These are phyloP conservation scores for Pelagophyceae sp. DNA, from an alignment of 352 stramenopile species.

Conservation along the genomic window DNA sequence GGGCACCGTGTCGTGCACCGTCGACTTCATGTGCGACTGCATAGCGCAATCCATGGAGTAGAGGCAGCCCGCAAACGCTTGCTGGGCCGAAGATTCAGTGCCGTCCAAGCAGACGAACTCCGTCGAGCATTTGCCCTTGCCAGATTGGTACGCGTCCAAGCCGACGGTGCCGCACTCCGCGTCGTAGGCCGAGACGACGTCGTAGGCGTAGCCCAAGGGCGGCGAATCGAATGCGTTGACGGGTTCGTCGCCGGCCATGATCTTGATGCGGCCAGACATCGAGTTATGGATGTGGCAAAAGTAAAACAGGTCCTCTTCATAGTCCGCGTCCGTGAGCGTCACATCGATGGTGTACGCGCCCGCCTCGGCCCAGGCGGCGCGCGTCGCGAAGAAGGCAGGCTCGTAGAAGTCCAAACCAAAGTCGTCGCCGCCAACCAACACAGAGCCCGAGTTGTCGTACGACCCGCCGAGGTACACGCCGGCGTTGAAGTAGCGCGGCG, in stretches of 20 bases:
- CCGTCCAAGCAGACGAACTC: slow-evolving; percentile 25
- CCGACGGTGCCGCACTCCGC: slow-evolving; percentile 30
- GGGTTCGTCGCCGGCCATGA: slow-evolving; percentile 35
- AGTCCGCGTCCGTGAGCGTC: slow-evolving; percentile 39
- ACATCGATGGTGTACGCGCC: slow-evolving; percentile 43
- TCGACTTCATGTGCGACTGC: slow-evolving; percentile 51
- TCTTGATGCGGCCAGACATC: slow-evolving; percentile 48
- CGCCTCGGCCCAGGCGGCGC: slow-evolving; percentile 42
- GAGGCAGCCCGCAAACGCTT: slow-evolving; percentile 55
- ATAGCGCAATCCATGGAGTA: slow-evolving; percentile 62
- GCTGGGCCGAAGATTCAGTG: slow-evolving; percentile 23
- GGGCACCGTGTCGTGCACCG: slow-evolving; percentile 25
- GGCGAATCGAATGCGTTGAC: slow-evolving; percentile 31
- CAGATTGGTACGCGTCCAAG: slow-evolving; percentile 12
- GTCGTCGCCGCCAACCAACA: slow-evolving; percentile 30
- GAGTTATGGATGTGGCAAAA: slow-evolving; percentile 59
- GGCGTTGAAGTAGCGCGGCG: slow-evolving; percentile 41
- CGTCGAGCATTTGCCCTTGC: slow-evolving; percentile 14
- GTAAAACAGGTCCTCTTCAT: slow-evolving; percentile 56
- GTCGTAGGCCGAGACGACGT: slow-evolving; percentile 30
- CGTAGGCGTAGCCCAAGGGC: slow-evolving; percentile 40
- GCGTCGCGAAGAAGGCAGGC: slow-evolving; percentile 49
- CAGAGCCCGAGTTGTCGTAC: slow-evolving; percentile 33
- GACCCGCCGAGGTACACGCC: slow-evolving; percentile 22
- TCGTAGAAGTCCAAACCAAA: slow-evolving; percentile 58